phyloP scores from a whole-genome alignment of 106 monocot species.

The Phalaenopsis aphrodite region DNA sequence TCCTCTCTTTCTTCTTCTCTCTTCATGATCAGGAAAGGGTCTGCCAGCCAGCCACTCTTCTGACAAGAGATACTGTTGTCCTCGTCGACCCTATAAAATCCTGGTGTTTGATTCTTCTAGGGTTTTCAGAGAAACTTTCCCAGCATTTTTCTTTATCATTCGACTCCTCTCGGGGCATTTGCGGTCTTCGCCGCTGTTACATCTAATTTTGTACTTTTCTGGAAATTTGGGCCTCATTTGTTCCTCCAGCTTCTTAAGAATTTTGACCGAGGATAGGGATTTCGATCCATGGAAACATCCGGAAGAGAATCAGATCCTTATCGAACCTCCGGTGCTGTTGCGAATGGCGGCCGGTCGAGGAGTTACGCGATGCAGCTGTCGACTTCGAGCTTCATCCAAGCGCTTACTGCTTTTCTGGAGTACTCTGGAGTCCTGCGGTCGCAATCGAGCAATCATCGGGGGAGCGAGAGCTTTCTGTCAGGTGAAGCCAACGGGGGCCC shows the following conservation, averaged over 20 bases:
- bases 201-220: no score
- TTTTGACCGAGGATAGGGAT: not conserved
- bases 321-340: slow-evolving; percentile 2
- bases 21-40: no score
- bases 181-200: not conserved
- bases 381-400: slow-evolving; percentile 61
- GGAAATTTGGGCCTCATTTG: no score
- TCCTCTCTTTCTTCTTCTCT: not conserved
- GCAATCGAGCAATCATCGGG: slow-evolving; percentile 17
- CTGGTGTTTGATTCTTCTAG: not conserved
- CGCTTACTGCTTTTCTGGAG: slow-evolving; percentile 64
- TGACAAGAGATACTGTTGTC: not conserved
- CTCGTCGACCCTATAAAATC: not conserved
- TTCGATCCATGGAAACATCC: slow-evolving; percentile 21
- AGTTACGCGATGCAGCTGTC: slow-evolving; percentile 55
- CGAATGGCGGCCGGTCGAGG: slow-evolving; percentile 19
- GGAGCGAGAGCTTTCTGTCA: slow-evolving; percentile 22
- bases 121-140: not conserved
- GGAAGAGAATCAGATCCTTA: slow-evolving; percentile 4
- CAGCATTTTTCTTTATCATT: not conserved
- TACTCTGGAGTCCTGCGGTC: slow-evolving; percentile 62
- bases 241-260: not conserved
- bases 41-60: not conserved
- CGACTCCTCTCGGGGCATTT: not conserved
- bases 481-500: slow-evolving; percentile 3